Conservation (phyloP, 164 flowering plant species). For the Vitis riparia region DNA sequence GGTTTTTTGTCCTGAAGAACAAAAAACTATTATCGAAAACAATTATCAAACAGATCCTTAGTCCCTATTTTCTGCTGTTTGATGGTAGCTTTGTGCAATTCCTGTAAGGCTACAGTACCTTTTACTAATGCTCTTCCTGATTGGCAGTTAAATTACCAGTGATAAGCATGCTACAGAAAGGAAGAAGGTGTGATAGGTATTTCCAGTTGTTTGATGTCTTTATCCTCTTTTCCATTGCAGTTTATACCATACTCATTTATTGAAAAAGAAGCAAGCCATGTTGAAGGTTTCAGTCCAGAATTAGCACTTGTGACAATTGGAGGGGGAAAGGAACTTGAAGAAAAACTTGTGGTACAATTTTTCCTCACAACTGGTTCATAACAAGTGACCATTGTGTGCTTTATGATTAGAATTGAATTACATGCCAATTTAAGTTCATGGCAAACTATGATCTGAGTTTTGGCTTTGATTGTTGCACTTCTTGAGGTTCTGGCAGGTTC, state of each 20-base stretch:
- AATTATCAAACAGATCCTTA: too few species aligned
- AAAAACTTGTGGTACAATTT: constrained; percentile 90
- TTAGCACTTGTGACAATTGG: constrained; percentile 95
- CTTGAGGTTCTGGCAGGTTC: constrained; percentile 93
- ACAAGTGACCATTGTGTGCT: neutral
- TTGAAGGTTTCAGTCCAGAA: constrained; percentile 98
- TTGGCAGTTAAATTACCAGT: too few species aligned
- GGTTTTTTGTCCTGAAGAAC: too few species aligned
- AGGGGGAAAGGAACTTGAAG: constrained; percentile 98
- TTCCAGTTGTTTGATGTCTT: neutral
- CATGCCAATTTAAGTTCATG: constrained; percentile 5
- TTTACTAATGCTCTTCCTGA: too few species aligned
- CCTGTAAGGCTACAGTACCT: too few species aligned
- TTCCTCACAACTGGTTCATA: neutral
- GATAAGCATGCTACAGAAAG: too few species aligned
- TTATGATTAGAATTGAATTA: neutral
- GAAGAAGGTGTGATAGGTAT: too few species aligned
- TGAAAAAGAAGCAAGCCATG: constrained; percentile 99
- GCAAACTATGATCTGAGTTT: constrained; percentile 37
- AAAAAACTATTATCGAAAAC: too few species aligned
- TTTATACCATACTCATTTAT: constrained; percentile 96
- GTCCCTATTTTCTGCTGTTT: too few species aligned
- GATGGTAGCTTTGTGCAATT: too few species aligned
- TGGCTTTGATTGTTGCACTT: constrained; percentile 63
- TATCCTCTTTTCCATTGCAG: constrained; percentile 41